Conservation (phyloP, 345 rosid species). For the Capsella bursapastoris region DNA sequence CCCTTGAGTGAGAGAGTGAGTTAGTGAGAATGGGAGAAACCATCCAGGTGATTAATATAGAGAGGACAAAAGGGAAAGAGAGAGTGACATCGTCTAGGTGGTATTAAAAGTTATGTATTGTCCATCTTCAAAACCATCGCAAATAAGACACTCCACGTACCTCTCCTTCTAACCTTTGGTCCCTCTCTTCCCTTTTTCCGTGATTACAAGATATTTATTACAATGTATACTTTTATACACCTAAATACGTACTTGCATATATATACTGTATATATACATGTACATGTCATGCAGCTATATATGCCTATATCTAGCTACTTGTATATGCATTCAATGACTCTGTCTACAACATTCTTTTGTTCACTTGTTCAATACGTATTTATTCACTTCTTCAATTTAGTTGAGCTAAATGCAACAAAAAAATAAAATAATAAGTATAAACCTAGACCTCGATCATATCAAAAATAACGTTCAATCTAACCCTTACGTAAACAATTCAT, state of each 20-base stretch:
- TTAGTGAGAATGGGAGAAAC: constrained; percentile 19
- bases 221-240: constrained; percentile 21
- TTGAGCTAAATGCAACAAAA: not conserved
- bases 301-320: constrained; percentile 35
- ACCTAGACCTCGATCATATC: too few species aligned
- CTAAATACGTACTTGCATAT: constrained; percentile 32
- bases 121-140: constrained; percentile 29
- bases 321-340: constrained; percentile 31
- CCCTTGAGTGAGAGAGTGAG: constrained; percentile 34
- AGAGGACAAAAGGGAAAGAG: constrained; percentile 40
- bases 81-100: constrained; percentile 40
- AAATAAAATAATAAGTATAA: too few species aligned
- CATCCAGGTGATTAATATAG: constrained; percentile 42
- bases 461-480: too few species aligned
- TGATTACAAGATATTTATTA: constrained; percentile 32
- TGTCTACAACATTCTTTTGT: constrained; percentile 8
- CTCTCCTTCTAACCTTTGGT: constrained; percentile 36
- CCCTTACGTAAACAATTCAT: too few species aligned
- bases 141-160: constrained; percentile 38
- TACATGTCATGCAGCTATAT: constrained; percentile 17
- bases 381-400: not conserved
- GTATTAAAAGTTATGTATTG: constrained; percentile 35
- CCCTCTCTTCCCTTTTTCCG: constrained; percentile 30
- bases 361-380: not conserved
- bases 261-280: not conserved